Evolutionary conservation across 2,329 filamentous ascomycete genomes (phyloP), one percentile per base, ranked within the genome.

Genomic region (Ophiostoma novo-ulmi): DNA sequence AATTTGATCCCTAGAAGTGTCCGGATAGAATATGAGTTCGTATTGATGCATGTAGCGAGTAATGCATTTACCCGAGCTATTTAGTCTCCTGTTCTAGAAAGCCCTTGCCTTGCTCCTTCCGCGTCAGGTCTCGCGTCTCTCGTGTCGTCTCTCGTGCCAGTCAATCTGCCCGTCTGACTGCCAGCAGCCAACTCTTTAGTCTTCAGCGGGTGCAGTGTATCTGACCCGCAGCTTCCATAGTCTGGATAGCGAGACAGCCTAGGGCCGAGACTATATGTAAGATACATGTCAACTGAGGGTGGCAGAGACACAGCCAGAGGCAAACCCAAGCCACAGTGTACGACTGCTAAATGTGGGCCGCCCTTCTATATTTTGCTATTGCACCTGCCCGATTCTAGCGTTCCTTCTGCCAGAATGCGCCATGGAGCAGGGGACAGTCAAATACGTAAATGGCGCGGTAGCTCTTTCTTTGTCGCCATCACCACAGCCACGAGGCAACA

Each of bases 381-480:
- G 52, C 11, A 64, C 31, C 61, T 64, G 35, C 61, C 61, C 31
- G 31, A 63, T 64, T 64, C 17, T 64, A 26, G 61, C 35, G 61
- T 64, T 36, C 61, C 61, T 64, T 64, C 61, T 35, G 35, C 61
- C 31, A 36, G 58, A n/a, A 63, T 63, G 52, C 52, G 52, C 52
- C 52, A 58, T 13, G 22, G 52, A 26, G 52, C 52, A 58, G 52
- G 52, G 52, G 17, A 14, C 8, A 14, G 22, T 10, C 52, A 22
- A 58, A 14, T 58, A 26, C 52, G 52, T 26, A 58, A 58, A 58
- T 31, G 31, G 52, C 52, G 13, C 52, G 22, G n/a, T 14, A 26
- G 52, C 22, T 14, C n/a, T 22, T 58, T 14, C 22, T 58, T 13
- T 58, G 52, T 58, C 52, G 52, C 52, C n/a, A 22, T 58, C 52